Percentiles rank a stretch among this genome's conserved stretches.
Evolutionary conservation across 768 basidiomycete species (phyloP).

Genomic region (Peribolospora baueri): DNA sequence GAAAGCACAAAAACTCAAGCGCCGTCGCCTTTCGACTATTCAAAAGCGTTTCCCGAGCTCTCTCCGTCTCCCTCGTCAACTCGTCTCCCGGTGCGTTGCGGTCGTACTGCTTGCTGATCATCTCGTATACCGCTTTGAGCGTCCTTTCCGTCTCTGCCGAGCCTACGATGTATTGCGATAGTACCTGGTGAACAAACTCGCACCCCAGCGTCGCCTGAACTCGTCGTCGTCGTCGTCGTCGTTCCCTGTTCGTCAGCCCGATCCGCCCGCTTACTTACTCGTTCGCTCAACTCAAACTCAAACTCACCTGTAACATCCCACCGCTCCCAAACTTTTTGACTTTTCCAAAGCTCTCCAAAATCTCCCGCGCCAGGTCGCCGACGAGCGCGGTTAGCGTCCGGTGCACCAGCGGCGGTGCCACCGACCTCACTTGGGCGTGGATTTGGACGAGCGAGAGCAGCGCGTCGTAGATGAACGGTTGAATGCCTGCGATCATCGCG

Average conservation of each 20-base stretch:
- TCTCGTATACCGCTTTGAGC: slow-evolving; percentile 75
- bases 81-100: slow-evolving; percentile 32
- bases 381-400: slow-evolving; percentile 60
- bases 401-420: slow-evolving; percentile 53
- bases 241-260: not conserved
- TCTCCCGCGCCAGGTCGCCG: slow-evolving; percentile 57
- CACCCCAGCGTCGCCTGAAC: slow-evolving; percentile 85
- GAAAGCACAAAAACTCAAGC: slow-evolving; percentile 86
- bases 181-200: slow-evolving; percentile 92
- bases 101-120: slow-evolving; percentile 77
- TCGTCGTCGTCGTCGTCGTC: not conserved
- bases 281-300: not conserved
- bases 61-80: slow-evolving; percentile 55
- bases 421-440: slow-evolving; percentile 67
- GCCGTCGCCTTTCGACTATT: slow-evolving; percentile 49
- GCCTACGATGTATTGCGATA: slow-evolving; percentile 52
- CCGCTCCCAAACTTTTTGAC: slow-evolving; percentile 89
- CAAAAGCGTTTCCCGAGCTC: not conserved
- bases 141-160: slow-evolving; percentile 50
- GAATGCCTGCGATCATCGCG: slow-evolving; percentile 39
- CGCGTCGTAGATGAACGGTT: slow-evolving; percentile 75
- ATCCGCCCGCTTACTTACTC: not conserved
- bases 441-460: slow-evolving; percentile 71
- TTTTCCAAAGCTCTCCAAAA: slow-evolving; percentile 62
- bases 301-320: slow-evolving; percentile 76